Evolutionary conservation across 2,329 filamentous ascomycete species (phyloP), one percentile per base, ranked within the genome.

Genomic region (Xylaria sp.): DNA sequence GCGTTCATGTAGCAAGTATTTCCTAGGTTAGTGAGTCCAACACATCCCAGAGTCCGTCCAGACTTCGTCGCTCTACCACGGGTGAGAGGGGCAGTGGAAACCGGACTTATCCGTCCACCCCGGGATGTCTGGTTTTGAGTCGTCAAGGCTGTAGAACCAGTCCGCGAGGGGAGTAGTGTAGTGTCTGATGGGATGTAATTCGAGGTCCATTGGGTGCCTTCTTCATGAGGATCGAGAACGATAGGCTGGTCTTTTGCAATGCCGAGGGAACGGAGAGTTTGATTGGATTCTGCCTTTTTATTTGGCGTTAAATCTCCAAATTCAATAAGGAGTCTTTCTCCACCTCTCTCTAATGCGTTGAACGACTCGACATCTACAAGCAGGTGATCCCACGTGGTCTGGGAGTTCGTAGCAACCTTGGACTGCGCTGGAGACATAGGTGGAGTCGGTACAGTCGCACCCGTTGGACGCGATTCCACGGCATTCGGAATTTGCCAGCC

Each of bases 1-100:
- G 95, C 97, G 79, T 98, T 98, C 94, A 98, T 97, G 81, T 99
- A 99, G 80, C 96, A 99, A 0, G 96, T 98, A 75, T 99, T 99
- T 55, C 96, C 96, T 15, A 99, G 82, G 75, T 99, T 99, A 70
- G 88, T 89, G 59, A 99, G 82, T 38, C 96, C 96, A 47, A 94
- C 92, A 45, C 90, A 91, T 36, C 96, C 96, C 38, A 89, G 80
- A 13, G 88, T 87, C 68, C 89, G 89, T 10, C 92, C 92, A 44
- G 89, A 87, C 72, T 88, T 91, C 69, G 89, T 88, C 7, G 86
- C 81, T 63, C 92, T 87, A 47, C 93, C 93, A 71, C 94, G 86
- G 0, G 92, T 94, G 68, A 92, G 82, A 7, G 85, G 81, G 1
- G 85, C 86, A 4, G 84, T 82, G 2, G 85, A 87, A 22, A 85